Evolutionary conservation across 768 basidiomycete species (phyloP).

Genomic region (Leucocoprinus sp.): DNA sequence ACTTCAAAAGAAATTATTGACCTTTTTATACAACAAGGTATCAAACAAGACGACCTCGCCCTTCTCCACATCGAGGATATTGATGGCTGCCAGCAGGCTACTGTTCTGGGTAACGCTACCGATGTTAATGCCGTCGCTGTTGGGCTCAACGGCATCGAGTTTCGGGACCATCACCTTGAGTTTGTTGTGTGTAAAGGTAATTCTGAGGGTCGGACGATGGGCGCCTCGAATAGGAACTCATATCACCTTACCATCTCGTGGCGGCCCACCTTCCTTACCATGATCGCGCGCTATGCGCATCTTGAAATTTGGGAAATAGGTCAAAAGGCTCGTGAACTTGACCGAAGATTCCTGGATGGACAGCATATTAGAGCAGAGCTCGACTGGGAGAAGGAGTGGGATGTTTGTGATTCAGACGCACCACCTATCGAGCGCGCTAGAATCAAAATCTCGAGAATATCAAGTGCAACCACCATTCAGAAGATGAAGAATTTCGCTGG

Average conservation of each 20-base stretch:
- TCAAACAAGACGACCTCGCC: constrained; percentile 7
- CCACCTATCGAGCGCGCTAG: not conserved
- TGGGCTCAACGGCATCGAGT: constrained; percentile 41
- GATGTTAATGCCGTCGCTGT: constrained; percentile 31
- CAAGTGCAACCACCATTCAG: not conserved
- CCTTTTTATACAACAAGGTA: constrained; percentile 12
- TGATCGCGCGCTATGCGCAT: constrained; percentile 35
- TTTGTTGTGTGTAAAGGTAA: constrained; percentile 36
- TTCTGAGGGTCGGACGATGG: constrained; percentile 33
- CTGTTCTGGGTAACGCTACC: constrained; percentile 33
- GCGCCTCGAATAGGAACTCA: constrained; percentile 20
- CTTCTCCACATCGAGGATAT: constrained; percentile 15
- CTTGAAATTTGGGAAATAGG: constrained; percentile 20
- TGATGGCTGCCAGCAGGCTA: constrained; percentile 28
- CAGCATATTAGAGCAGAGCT: constrained; percentile 41
- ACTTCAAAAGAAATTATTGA: constrained; percentile 10
- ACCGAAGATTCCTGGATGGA: constrained; percentile 21
- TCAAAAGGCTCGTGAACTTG: constrained; percentile 20
- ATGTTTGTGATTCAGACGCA: constrained; percentile 1
- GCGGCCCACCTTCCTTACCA: constrained; percentile 37
- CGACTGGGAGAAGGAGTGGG: constrained; percentile 27
- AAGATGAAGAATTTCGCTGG: constrained; percentile 4
- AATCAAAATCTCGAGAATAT: constrained; percentile 9
- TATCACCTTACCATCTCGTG: constrained; percentile 44
- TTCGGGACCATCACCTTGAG: constrained; percentile 31